These are phyloP conservation scores for Pseudomassariella vexata DNA, from an alignment of 2,329 filamentous ascomycete genomes.

Conservation along the genomic window DNA sequence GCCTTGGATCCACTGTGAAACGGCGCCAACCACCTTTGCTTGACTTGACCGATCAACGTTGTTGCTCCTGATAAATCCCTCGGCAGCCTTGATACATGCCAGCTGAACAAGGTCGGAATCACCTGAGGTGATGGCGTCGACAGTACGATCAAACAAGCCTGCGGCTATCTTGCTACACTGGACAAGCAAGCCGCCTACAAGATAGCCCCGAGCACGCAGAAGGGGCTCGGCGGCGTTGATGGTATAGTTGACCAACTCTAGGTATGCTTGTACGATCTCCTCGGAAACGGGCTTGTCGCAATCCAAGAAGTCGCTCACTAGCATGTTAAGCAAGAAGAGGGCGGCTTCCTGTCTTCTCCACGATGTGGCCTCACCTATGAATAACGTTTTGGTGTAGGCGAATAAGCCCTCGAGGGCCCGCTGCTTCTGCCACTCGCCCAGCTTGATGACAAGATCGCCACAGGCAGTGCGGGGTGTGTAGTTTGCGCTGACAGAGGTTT, in stretches of 20 bases:
- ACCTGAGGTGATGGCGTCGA: slow-evolving; percentile 71
- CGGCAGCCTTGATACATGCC: slow-evolving; percentile 80
- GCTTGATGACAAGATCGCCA: slow-evolving; percentile 85
- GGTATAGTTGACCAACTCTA: slow-evolving; percentile 74
- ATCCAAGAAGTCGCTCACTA: slow-evolving; percentile 79
- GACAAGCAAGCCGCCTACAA: slow-evolving; percentile 76
- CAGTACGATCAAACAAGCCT: slow-evolving; percentile 63
- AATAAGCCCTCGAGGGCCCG: slow-evolving; percentile 74
- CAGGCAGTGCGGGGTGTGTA: slow-evolving; percentile 93
- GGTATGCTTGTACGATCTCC: slow-evolving; percentile 66
- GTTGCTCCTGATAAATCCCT: slow-evolving; percentile 55
- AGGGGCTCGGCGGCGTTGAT: slow-evolving; percentile 68
- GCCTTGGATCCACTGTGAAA: slow-evolving; percentile 67
- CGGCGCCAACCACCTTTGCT: slow-evolving; percentile 46
- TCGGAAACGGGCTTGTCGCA: slow-evolving; percentile 64
- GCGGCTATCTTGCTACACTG: slow-evolving; percentile 60
- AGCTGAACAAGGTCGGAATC: slow-evolving; percentile 86
- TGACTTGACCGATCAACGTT: slow-evolving; percentile 48
- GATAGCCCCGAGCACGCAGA: slow-evolving; percentile 78
- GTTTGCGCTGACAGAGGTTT: slow-evolving; percentile 90
- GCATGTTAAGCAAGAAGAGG: slow-evolving; percentile 78
- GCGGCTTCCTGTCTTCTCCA: slow-evolving; percentile 72
- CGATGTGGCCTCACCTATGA: slow-evolving; percentile 45
- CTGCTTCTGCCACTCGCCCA: slow-evolving; percentile 81
- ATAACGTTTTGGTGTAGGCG: slow-evolving; percentile 68